These are phyloP conservation scores for Schwanniomyces polymorphus DNA, from an alignment of 805 yeast species.

Conservation along the genomic window DNA sequence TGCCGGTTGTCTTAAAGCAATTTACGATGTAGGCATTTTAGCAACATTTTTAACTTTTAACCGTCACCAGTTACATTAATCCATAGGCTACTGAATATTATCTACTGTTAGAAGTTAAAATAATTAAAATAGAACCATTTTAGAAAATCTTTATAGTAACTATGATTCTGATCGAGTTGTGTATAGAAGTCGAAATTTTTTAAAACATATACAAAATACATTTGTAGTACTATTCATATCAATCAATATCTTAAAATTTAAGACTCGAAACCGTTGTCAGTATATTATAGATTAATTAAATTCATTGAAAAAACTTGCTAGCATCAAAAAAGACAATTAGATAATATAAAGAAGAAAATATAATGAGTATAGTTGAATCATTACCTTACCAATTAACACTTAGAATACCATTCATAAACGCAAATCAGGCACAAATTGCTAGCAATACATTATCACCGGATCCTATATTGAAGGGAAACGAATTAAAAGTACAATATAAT, in stretches of 20 bases:
- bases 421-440: constrained; percentile 65
- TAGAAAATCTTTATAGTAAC: too few relatives aligned
- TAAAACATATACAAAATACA: not conserved
- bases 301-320: not conserved
- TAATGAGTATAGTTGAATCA: not conserved
- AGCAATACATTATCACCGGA: constrained; percentile 66
- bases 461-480: constrained; percentile 74
- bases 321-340: not conserved
- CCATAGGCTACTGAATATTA: not conserved
- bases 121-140: too few relatives aligned
- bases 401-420: constrained; percentile 62
- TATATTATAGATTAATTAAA: not conserved
- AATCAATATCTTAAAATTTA: not conserved
- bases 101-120: too few relatives aligned
- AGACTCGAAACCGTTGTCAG: not conserved
- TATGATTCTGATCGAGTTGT: not conserved
- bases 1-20: constrained; percentile 39
- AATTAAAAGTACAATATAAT: constrained; percentile 51
- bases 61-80: constrained; percentile 16
- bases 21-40: constrained; percentile 43
- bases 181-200: not conserved
- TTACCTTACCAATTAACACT: constrained; percentile 26
- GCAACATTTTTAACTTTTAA: constrained; percentile 25
- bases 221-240: not conserved
- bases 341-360: not conserved